phyloP scores from a whole-genome alignment of 75 land plant genomes.

The Sequoia sempervirens region DNA sequence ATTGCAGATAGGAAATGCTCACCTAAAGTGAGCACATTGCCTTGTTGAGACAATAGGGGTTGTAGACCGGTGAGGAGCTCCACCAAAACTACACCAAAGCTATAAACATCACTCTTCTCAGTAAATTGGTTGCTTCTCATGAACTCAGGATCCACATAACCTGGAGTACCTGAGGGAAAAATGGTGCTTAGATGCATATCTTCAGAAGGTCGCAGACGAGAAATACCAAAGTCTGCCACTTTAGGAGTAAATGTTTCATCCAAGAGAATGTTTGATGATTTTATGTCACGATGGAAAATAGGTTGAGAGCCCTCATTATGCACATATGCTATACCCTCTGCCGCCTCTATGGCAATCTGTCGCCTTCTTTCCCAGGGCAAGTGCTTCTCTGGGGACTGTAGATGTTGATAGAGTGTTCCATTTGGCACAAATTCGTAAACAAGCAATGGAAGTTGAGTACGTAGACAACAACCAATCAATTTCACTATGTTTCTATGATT shows the following conservation, averaged over 20 bases:
- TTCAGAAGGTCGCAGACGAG: conserved; percentile 36
- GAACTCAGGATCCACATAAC: conserved; percentile 88
- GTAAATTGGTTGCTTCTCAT: conserved; percentile 57
- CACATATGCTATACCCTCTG: conserved; percentile 73
- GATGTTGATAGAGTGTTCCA: conserved; percentile 66
- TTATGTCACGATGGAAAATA: conserved; percentile 80
- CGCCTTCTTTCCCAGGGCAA: conserved; percentile 47
- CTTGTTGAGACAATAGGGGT: no score
- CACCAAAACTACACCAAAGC: conserved; percentile 73
- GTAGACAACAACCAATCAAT: conserved; percentile 54
- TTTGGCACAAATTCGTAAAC: conserved; percentile 75
- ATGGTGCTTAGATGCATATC: conserved; percentile 31
- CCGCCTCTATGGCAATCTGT: conserved; percentile 61
- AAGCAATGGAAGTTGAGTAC: conserved; percentile 31
- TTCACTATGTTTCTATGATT: conserved; percentile 68
- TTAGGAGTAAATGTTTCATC: conserved; percentile 54
- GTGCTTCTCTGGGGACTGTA: conserved; percentile 24
- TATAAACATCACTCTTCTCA: conserved; percentile 77
- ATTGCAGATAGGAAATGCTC: no score
- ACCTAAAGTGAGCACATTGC: no score
- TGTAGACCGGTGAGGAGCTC: conserved; percentile 54
- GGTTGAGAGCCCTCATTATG: conserved; percentile 66
- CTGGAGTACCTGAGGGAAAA: conserved; percentile 64
- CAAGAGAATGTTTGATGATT: conserved; percentile 71
- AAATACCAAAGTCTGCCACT: conserved; percentile 81